phyloP scores from a whole-genome alignment of 1,139 yeast species.

The Blastobotrys capitulatus region DNA sequence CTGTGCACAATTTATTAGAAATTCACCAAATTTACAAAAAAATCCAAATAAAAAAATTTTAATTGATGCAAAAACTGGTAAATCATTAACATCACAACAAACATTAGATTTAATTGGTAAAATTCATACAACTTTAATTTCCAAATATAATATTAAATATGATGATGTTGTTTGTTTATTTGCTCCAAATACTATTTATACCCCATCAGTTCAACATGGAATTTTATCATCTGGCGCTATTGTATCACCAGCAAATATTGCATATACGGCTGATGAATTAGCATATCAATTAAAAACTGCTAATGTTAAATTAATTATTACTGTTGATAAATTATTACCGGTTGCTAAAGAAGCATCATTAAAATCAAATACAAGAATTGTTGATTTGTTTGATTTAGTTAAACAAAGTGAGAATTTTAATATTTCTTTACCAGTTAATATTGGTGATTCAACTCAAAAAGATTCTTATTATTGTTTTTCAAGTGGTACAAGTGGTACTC shows the following conservation, averaged over 20 bases:
- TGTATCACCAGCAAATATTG: conserved; percentile 35
- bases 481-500: conserved; percentile 70
- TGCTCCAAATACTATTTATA: conserved; percentile 28
- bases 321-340: conserved; percentile 19
- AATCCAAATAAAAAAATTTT: conserved; percentile 17
- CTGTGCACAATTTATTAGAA: conserved; percentile 21
- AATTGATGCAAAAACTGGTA: conserved; percentile 27
- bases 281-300: conserved; percentile 32
- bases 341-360: conserved; percentile 29
- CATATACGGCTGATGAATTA: conserved; percentile 33
- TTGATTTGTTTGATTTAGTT: conserved; percentile 1
- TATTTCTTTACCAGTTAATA: background rate
- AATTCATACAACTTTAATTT: conserved; percentile 23
- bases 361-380: background rate
- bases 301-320: conserved; percentile 28
- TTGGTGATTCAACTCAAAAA: conserved; percentile 13
- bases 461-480: conserved; percentile 48
- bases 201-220: conserved; percentile 30
- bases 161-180: conserved; percentile 33
- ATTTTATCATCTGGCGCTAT: conserved; percentile 33
- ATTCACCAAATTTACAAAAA: conserved; percentile 15
- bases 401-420: background rate
- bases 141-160: conserved; percentile 22
- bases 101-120: conserved; percentile 19
- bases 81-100: conserved; percentile 22